A percentile compares a stretch with the other conserved stretches of the same genome.
Evolutionary conservation across 352 stramenopile genomes (phyloP).

Genomic region (Phytophthora rubi): DNA sequence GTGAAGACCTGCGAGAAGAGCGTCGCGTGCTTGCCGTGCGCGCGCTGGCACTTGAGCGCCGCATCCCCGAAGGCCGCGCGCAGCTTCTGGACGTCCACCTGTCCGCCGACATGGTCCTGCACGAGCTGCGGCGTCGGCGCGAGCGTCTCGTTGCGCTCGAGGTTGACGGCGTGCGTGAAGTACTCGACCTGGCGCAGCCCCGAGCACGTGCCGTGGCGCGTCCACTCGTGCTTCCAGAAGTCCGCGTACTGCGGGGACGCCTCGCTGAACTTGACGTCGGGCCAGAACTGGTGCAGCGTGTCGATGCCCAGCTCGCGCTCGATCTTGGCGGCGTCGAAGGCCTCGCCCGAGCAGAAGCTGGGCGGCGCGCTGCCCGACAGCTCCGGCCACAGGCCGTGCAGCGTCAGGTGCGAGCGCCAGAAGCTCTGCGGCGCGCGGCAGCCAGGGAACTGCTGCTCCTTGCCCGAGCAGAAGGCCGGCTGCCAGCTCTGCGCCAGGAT

Average conservation of each 20-base stretch:
- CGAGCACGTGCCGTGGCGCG: slow-evolving; percentile 93
- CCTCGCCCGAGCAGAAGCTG: slow-evolving; percentile 72
- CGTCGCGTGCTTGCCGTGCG: slow-evolving; percentile 25
- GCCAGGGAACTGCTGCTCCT: slow-evolving; percentile 65
- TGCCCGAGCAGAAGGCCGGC: slow-evolving; percentile 80
- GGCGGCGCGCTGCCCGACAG: slow-evolving; percentile 67
- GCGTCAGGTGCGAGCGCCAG: slow-evolving; percentile 88
- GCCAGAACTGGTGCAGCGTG: slow-evolving; percentile 83
- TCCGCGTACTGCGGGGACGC: slow-evolving; percentile 62
- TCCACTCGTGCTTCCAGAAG: slow-evolving; percentile 96
- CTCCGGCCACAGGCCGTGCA: slow-evolving; percentile 92
- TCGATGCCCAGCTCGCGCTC: slow-evolving; percentile 74
- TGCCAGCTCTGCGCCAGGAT: slow-evolving; percentile 93
- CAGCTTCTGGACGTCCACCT: slow-evolving; percentile 53
- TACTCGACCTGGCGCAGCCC: slow-evolving; percentile 85
- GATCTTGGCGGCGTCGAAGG: slow-evolving; percentile 71
- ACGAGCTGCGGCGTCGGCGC: slow-evolving; percentile 67
- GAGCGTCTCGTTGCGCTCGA: slow-evolving; percentile 76
- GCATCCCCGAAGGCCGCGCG: slow-evolving; percentile 50
- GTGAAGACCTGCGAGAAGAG: slow-evolving; percentile 80
- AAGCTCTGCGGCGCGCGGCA: slow-evolving; percentile 68
- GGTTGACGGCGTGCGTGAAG: slow-evolving; percentile 82
- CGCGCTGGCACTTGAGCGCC: slow-evolving; percentile 43
- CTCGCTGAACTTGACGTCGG: slow-evolving; percentile 81
- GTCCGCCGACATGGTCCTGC: slow-evolving; percentile 61